A percentile compares a stretch with the other conserved stretches of the same genome.
Conservation (phyloP, 2,329 filamentous ascomycete species). For the Calonectria ilicicola region DNA sequence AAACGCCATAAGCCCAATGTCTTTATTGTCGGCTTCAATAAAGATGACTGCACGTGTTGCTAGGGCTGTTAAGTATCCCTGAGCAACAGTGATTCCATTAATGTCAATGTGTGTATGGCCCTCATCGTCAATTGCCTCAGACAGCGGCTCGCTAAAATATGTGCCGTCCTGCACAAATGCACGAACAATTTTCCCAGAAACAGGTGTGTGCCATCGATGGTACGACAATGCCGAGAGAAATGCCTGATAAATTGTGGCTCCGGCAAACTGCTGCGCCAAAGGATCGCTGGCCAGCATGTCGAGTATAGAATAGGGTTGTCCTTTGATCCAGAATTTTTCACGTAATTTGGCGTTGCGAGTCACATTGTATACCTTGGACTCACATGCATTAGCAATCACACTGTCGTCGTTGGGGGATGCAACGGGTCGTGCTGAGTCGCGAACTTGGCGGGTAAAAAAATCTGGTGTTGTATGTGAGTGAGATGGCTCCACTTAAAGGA, state of each 20-base stretch:
- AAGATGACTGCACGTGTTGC: conserved; percentile 78
- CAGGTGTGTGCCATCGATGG: conserved; percentile 79
- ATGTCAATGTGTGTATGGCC: conserved; percentile 42
- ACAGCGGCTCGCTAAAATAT: conserved; percentile 73
- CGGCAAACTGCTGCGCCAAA: conserved; percentile 65
- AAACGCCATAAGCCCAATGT: conserved; percentile 77
- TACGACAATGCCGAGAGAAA: conserved; percentile 76
- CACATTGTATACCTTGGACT: conserved; percentile 69
- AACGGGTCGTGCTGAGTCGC: conserved; percentile 64
- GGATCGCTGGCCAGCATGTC: conserved; percentile 73
- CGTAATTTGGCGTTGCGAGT: conserved; percentile 62
- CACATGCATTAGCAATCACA: conserved; percentile 73
- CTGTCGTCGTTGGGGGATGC: conserved; percentile 65
- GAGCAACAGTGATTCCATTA: conserved; percentile 61
- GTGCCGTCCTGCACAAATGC: conserved; percentile 72
- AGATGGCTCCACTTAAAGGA: neutral
- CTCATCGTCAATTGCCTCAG: conserved; percentile 42
- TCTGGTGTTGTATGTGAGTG: neutral
- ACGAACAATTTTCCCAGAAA: conserved; percentile 70
- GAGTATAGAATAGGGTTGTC: conserved; percentile 73
- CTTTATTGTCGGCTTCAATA: conserved; percentile 75
- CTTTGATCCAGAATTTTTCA: conserved; percentile 77
- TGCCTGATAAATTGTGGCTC: conserved; percentile 77
- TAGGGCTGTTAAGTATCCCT: conserved; percentile 75
- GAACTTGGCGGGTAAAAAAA: neutral